Percentiles rank a stretch among this genome's conserved stretches.
Evolutionary conservation across 179 eudicot genomes (phyloP).

Genomic region (Heliamphora pulchella): DNA sequence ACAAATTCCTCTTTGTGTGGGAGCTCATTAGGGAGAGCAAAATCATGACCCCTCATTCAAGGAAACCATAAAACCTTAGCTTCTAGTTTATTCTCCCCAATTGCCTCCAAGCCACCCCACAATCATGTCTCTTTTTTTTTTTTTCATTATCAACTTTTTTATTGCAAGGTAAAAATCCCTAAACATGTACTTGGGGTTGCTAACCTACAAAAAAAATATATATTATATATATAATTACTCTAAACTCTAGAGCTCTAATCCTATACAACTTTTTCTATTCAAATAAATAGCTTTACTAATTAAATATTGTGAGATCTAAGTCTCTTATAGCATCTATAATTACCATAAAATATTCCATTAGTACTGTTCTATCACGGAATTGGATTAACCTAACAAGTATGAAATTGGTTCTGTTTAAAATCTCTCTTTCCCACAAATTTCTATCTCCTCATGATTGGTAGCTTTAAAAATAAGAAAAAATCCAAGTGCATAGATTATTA

Average conservation of each 20-base stretch:
- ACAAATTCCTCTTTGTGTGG: neutral
- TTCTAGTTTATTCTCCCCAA: slow-evolving; percentile 7
- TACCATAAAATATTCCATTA: no score
- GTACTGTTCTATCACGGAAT: no score
- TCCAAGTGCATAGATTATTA: no score
- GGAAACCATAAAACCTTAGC: slow-evolving; percentile 17
- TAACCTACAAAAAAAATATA: no score
- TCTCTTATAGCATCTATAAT: no score
- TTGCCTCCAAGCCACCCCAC: neutral
- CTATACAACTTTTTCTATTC: neutral
- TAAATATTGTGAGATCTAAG: no score
- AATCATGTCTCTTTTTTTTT: slow-evolving; percentile 3
- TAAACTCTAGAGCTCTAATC: neutral
- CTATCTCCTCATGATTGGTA: neutral
- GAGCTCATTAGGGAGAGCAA: slow-evolving; percentile 13
- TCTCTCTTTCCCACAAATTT: neutral
- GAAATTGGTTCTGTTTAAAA: neutral
- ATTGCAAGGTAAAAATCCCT: neutral
- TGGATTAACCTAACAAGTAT: no score
- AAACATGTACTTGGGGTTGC: no score
- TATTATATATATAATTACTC: no score
- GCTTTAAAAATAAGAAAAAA: no score
- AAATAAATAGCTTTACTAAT: no score
- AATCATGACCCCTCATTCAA: slow-evolving; percentile 9
- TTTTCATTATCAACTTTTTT: neutral